Conservation (phyloP, 208 protist genomes). For the Leishmania tarentolae region DNA sequence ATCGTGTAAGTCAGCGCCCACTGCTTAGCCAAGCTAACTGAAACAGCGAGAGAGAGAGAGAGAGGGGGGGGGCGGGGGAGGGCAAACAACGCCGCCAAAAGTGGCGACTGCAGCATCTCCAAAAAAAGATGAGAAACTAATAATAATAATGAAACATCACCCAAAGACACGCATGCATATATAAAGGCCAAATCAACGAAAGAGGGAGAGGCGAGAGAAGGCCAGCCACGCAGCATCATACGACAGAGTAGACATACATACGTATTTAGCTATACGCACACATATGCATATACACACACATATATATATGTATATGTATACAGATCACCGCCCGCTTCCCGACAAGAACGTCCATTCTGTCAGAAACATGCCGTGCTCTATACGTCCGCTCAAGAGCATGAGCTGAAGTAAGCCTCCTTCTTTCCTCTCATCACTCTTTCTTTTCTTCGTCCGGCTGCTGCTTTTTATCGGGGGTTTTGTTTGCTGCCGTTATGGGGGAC, state of each 20-base stretch:
- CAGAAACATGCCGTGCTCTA: neutral
- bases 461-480: no score
- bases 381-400: neutral
- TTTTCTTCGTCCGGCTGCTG: neutral
- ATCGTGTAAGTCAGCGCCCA: neutral
- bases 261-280: no score
- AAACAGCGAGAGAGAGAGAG: neutral
- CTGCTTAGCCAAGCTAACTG: neutral
- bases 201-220: no score
- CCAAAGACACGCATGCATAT: neutral
- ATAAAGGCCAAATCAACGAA: neutral
- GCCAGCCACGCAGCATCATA: no score
- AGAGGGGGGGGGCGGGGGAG: neutral
- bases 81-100: neutral
- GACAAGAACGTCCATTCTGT: no score
- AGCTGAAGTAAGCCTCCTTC: neutral
- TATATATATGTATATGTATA: no score
- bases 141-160: neutral
- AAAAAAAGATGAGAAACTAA: conserved; percentile 2
- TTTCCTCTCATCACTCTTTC: neutral
- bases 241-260: no score
- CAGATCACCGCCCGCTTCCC: no score
- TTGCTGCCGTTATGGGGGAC: neutral
- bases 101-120: neutral
- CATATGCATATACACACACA: no score